Evolutionary conservation across 345 rosid species (phyloP), one percentile per base, ranked within the genome.

Genomic region (Psidium friedrichsthalianum): DNA sequence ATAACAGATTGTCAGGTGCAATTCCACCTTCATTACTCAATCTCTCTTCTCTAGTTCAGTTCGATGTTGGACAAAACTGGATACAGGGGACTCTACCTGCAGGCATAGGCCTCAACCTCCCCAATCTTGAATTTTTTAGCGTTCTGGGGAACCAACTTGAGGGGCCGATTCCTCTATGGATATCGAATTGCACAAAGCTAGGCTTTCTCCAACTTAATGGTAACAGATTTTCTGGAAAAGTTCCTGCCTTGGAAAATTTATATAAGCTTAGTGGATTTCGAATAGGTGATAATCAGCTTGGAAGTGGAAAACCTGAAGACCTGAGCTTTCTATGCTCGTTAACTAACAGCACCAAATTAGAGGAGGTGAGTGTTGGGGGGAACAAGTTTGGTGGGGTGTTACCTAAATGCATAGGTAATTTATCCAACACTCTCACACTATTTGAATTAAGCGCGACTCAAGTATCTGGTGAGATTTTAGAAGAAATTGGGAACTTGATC

Each of bases 321-420:
- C 0, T 61, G 74, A 61, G 42, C 6, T 61, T 61, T 20, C 74
- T 61, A 3, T 61, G 74, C 74, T 61, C 5, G 1, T 61, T 61
- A 61, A 29, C 74, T 27, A 61, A 61, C 2, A 61, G 42, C 74
- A 29, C 42, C 42, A 15, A 6, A 29, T 3, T 15, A 61, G 11
- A 61, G 40, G 0, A 2, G 2, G 0, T 61, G 9, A 4, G 0
- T 1, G 0, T 0, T 27, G 74, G 5, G 1, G 2, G 0, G 1
- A 61, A 29, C 21, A 29, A 29, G 5, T 61, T 61, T 7, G 5
- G 42, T 15, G 42, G 42, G 42, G 42, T 29, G 42, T 29, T 29
- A 61, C 74, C 42, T 27, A 29, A 61, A 29, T 61, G 42, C 74
- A 29, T 61, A 61, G 5, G 0, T 61, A 61, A 61, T 61, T 61